These are phyloP conservation scores for Cercospora canescens DNA, from an alignment of 2,329 filamentous ascomycete species.

Conservation along the genomic window DNA sequence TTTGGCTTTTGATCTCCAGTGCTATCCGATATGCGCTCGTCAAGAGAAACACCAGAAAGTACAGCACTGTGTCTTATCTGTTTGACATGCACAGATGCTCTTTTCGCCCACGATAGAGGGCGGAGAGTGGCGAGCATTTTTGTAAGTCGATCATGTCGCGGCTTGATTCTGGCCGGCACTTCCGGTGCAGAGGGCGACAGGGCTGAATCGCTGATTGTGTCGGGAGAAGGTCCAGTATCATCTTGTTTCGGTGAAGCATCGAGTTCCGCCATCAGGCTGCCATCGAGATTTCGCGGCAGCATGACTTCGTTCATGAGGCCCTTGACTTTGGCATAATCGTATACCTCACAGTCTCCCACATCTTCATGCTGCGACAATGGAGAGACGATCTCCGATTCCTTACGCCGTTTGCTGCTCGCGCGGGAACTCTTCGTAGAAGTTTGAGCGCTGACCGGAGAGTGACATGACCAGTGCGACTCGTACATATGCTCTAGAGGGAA, in stretches of 20 bases:
- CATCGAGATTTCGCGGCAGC: slow-evolving; percentile 6
- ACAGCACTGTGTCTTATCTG: background rate
- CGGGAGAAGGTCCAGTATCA: background rate
- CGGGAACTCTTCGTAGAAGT: background rate
- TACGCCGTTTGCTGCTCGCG: background rate
- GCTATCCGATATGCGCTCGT: background rate
- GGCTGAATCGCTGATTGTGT: background rate
- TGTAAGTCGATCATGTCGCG: background rate
- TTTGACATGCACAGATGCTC: slow-evolving; percentile 1
- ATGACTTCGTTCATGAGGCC: slow-evolving; percentile 4
- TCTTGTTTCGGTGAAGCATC: background rate
- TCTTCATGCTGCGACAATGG: background rate
- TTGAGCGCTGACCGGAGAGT: slow-evolving; percentile 9
- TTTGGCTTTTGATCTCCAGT: background rate
- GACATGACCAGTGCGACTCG: slow-evolving; percentile 8
- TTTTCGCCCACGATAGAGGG: slow-evolving; percentile 4
- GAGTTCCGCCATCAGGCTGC: slow-evolving; percentile 5
- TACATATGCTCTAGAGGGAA: slow-evolving; percentile 15
- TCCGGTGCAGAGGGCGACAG: background rate
- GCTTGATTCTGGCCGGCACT: background rate
- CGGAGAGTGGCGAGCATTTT: slow-evolving; percentile 2
- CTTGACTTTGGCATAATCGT: slow-evolving; percentile 4
- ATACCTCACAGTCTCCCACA: background rate
- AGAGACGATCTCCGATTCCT: background rate
- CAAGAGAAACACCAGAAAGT: background rate